Percentiles rank a stretch among this genome's conserved stretches.
phyloP scores from a whole-genome alignment of 768 basidiomycete species.

The Trametes cinnabarina region DNA sequence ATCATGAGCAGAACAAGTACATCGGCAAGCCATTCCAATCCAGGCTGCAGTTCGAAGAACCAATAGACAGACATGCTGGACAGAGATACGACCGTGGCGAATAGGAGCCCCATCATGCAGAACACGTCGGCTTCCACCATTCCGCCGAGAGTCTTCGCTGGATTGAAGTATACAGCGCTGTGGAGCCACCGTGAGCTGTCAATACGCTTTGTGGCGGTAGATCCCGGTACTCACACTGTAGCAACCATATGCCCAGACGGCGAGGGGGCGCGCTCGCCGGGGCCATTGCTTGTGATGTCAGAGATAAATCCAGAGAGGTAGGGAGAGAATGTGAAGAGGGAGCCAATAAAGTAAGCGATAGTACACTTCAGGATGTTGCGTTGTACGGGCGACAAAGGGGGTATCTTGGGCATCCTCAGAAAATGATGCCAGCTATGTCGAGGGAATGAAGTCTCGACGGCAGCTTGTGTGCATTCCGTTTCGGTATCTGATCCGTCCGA shows the following conservation, averaged over 20 bases:
- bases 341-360: slow-evolving; percentile 85
- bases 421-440: not conserved
- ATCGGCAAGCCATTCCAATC: slow-evolving; percentile 75
- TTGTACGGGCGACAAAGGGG: slow-evolving; percentile 48
- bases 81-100: slow-evolving; percentile 71
- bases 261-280: slow-evolving; percentile 51
- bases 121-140: slow-evolving; percentile 91
- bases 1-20: slow-evolving; percentile 76
- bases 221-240: slow-evolving; percentile 63
- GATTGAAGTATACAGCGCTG: slow-evolving; percentile 87
- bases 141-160: slow-evolving; percentile 87
- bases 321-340: slow-evolving; percentile 89
- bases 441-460: too few species aligned
- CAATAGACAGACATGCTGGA: slow-evolving; percentile 77
- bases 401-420: slow-evolving; percentile 29
- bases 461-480: not conserved
- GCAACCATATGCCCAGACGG: slow-evolving; percentile 90
- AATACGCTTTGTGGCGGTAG: not conserved
- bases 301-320: slow-evolving; percentile 68
- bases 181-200: not conserved
- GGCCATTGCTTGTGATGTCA: slow-evolving; percentile 52
- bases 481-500: slow-evolving; percentile 3
- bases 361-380: slow-evolving; percentile 88
- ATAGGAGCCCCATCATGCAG: slow-evolving; percentile 67
- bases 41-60: slow-evolving; percentile 69